A percentile compares a stretch with the other conserved stretches of the same genome.
These are phyloP conservation scores for Pelargonium australe DNA, from an alignment of 441 rosid species.

Conservation along the genomic window DNA sequence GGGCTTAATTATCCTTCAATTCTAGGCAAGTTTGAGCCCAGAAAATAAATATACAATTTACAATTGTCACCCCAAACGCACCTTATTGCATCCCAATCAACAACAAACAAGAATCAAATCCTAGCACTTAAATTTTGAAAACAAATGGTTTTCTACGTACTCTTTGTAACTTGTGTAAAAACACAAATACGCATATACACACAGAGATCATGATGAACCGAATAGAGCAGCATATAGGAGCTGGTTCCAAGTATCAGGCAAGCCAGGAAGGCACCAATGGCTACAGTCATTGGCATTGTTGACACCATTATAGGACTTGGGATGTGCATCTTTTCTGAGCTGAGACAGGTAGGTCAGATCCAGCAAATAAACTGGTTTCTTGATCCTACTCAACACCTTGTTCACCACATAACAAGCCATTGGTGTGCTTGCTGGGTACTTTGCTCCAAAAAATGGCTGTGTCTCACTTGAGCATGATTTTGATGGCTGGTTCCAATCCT, in stretches of 20 bases:
- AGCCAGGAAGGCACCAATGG: constrained; percentile 1
- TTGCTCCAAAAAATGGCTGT: not conserved
- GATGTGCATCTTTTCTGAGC: not conserved
- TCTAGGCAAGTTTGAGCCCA: too few relatives aligned
- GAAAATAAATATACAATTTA: too few relatives aligned
- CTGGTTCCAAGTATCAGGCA: not conserved
- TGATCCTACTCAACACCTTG: not conserved
- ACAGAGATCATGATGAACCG: not conserved
- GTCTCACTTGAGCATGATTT: not conserved
- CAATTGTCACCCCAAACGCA: too few relatives aligned
- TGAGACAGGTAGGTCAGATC: not conserved
- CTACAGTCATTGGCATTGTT: not conserved
- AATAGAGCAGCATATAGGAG: not conserved
- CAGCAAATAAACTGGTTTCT: not conserved
- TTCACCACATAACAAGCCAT: not conserved
- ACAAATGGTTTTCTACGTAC: too few relatives aligned
- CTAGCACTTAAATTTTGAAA: too few relatives aligned
- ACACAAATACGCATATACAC: too few relatives aligned
- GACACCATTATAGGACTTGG: not conserved
- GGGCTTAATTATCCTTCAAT: too few relatives aligned
- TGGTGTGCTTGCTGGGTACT: not conserved
- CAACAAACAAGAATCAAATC: too few relatives aligned
- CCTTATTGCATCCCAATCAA: too few relatives aligned
- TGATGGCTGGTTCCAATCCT: not conserved
- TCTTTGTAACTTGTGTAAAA: too few relatives aligned